Evolutionary conservation across 768 basidiomycete genomes (phyloP).

Genomic region (Coprinopsis cinerea): DNA sequence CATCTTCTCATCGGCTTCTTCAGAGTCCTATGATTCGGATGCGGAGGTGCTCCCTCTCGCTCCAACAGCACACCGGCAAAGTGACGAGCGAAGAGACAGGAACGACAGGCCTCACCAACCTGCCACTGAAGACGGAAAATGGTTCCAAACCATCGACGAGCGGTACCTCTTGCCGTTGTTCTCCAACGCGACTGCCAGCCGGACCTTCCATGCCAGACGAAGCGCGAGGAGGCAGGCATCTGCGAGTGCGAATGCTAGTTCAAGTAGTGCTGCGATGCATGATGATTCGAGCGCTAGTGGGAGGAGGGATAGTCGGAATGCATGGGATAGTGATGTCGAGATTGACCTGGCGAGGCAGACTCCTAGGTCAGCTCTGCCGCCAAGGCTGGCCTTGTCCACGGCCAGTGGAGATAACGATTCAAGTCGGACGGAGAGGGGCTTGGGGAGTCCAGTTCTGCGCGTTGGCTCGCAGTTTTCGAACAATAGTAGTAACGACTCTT

Average conservation of each 20-base stretch:
- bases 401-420: constrained; percentile 34
- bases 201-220: constrained; percentile 77
- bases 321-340: constrained; percentile 5
- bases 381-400: constrained; percentile 8
- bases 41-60: constrained; percentile 76
- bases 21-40: constrained; percentile 75
- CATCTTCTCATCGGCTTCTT: constrained; percentile 66
- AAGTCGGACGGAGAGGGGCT: constrained; percentile 56
- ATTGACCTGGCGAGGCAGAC: constrained; percentile 2
- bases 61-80: constrained; percentile 30
- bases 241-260: constrained; percentile 6
- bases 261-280: constrained; percentile 21
- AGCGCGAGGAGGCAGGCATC: constrained; percentile 44
- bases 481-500: too few relatives aligned
- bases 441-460: constrained; percentile 59
- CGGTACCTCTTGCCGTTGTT: constrained; percentile 89
- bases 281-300: constrained; percentile 13
- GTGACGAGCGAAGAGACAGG: constrained; percentile 6
- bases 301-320: constrained; percentile 5
- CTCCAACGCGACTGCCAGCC: constrained; percentile 85
- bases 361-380: constrained; percentile 2
- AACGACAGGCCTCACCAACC: neutral
- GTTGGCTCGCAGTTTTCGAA: too few relatives aligned
- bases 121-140: constrained; percentile 72
- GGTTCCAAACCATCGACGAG: constrained; percentile 96